Conservation (phyloP, 2,329 filamentous ascomycete species). For the Neofusicoccum ribis region DNA sequence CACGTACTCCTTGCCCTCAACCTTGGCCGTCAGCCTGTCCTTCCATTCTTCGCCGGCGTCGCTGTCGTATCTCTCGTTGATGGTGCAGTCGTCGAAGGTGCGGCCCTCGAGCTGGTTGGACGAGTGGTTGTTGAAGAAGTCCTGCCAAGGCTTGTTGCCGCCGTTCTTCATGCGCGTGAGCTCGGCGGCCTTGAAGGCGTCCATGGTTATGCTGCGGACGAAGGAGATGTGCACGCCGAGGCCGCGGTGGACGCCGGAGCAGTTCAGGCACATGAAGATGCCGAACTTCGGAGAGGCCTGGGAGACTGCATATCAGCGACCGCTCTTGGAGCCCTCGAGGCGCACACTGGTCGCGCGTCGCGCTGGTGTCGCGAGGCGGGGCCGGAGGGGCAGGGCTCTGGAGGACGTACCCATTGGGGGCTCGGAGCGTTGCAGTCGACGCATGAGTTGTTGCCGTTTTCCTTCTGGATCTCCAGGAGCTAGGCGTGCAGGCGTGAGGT, state of each 20-base stretch:
- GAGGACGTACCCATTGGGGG: constrained; percentile 82
- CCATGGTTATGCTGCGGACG: constrained; percentile 96
- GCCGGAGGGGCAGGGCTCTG: constrained; percentile 19
- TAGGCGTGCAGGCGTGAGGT: constrained; percentile 39
- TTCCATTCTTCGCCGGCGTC: constrained; percentile 95
- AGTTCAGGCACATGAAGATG: constrained; percentile 97
- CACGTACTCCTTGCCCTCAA: constrained; percentile 85
- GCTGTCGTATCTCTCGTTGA: constrained; percentile 85
- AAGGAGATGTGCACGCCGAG: constrained; percentile 98
- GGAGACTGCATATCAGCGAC: neutral
- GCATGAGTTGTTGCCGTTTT: constrained; percentile 83
- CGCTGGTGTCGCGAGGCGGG: neutral
- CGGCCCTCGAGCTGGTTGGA: constrained; percentile 47
- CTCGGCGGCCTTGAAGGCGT: constrained; percentile 91
- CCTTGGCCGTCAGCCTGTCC: constrained; percentile 81
- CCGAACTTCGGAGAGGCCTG: constrained; percentile 89
- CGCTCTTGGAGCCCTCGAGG: neutral
- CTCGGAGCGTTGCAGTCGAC: constrained; percentile 95
- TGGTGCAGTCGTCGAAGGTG: constrained; percentile 82
- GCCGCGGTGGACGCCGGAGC: constrained; percentile 90
- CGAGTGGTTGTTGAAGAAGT: constrained; percentile 71
- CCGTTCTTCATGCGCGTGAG: constrained; percentile 92
- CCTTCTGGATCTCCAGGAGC: constrained; percentile 90
- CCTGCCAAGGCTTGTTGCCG: constrained; percentile 83
- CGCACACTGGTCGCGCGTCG: neutral